Base-by-base conservation (phyloP, 176 grass and related monocot species). In the Eleusine coracana region DNA sequence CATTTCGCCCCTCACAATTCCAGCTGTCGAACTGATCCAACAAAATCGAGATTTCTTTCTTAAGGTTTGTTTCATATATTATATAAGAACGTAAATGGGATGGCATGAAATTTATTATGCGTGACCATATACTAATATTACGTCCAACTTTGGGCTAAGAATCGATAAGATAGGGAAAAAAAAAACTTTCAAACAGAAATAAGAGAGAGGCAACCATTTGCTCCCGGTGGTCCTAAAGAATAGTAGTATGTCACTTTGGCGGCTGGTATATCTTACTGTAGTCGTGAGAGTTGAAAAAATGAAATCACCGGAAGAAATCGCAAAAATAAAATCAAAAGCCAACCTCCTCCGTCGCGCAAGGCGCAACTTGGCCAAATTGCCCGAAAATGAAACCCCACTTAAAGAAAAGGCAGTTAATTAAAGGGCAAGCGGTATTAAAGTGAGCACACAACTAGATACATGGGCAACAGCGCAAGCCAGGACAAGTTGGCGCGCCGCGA, bases 291-390 rank as follows among this genome's bases (percentile, higher is more conserved):
- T 29, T 63, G 10, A 29, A 29, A 63, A 59, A 58, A 46, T 11
- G 2, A 63, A 63, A 63, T 29, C 60, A 29, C 60, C 10, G 10
- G 25, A 60, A 46, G 25, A 56, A 68, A 42, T 68, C 16, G 42
- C 21, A 83, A 50, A 54, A 48, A 80, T 62, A 42, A 85, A 85
- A 68, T 60, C 55, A 71, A 51, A 62, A 63, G 60, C 60, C 75
- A 78, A 55, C 63, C 63, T 36, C 70, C 81, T 40, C 31, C 31
- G 1, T 34, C 10, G 18, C 49, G 68, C 88, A 89, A 89, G 15
- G 18, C 49, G 68, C 88, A 89, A 89, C 54, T 89, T 81, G 82
- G 71, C 55, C 87, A 87, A 90, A 29, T 87, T 83, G 84, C 14
- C 83, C 36, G 27, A 10, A 61, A 56, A 60, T 73, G 60, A 48